A percentile compares a stretch with the other conserved stretches of the same genome.
Conservation (phyloP, 805 yeast genomes). For the Candida maris region DNA sequence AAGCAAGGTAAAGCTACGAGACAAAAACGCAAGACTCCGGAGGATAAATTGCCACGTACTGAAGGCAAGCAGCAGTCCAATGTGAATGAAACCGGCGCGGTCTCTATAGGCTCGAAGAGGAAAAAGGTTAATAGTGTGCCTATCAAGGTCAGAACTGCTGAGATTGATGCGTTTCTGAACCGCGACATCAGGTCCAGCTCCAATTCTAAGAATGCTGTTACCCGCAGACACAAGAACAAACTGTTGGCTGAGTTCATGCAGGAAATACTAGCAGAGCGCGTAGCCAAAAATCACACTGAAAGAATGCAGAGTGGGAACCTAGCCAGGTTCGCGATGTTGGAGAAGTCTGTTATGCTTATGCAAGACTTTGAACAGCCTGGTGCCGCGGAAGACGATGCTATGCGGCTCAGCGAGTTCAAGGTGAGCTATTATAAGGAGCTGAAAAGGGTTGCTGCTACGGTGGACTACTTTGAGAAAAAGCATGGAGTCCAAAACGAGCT, state of each 20-base stretch:
- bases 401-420: constrained; percentile 18
- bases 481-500: background rate
- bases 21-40: constrained; percentile 4
- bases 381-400: background rate
- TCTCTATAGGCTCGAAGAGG: constrained; percentile 6
- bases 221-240: constrained; percentile 24
- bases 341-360: constrained; percentile 10
- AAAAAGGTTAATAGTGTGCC: constrained; percentile 17
- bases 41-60: background rate
- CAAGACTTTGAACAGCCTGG: constrained; percentile 10
- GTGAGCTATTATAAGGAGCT: constrained; percentile 18
- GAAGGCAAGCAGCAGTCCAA: background rate
- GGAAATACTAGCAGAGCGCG: constrained; percentile 22
- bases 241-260: constrained; percentile 26
- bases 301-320: constrained; percentile 26
- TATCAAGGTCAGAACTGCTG: constrained; percentile 15
- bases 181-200: constrained; percentile 23
- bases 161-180: constrained; percentile 22
- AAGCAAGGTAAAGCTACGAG: constrained; percentile 3
- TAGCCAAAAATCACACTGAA: constrained; percentile 14
- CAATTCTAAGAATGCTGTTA: constrained; percentile 22
- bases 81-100: background rate
- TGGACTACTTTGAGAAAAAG: constrained; percentile 9
- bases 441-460: constrained; percentile 10
- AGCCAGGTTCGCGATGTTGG: constrained; percentile 15